Base-by-base conservation (phyloP, 805 yeast species). In the Hanseniaspora thailandica region DNA sequence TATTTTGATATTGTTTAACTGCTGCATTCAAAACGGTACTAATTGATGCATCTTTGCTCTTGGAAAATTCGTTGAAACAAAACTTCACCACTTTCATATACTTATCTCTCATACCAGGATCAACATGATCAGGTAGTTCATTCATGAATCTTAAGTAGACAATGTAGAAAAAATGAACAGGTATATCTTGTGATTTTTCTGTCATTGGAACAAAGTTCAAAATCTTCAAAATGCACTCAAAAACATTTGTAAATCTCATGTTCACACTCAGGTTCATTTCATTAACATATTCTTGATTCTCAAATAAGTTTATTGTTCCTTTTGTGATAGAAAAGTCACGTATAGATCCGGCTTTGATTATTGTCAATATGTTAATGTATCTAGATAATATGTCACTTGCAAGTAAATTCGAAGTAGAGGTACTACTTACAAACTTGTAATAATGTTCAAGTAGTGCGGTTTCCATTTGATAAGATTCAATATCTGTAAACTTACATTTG, bases 311-410 rank as follows among this genome's bases (percentile, higher is more conserved):
- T 22, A 35, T 26, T 17, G 39, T 38, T 43, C 45, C 39, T 33
- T 33, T 22, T 3, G 28, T 38, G 10, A 50, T 35, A 6, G 47
- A 35, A 26, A 43, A 50, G 12, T 50, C 54, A 34, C 54, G 39
- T n/a, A 33, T 50, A 10, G 41, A 34, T 7, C 54, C 47, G 7
- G 54, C 47, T 31, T 40, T 43, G 8, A 50, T 30, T 20, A 50
- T 26, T 22, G 54, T 50, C n/a, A 43, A 5, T 19, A 50, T 12
- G 33, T 50, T 45, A 17, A 50, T 50, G 25, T 43, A 50, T 19
- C 30, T 50, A 4, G 54, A 50, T 28, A 50, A 40, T 20, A 50
- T 28, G 33, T 50, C 54, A 34, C 54, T 50, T n/a, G 36, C 38
- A 22, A 26, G 33, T 2, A 50, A 26, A 20, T 43, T 38, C 19